Conservation (phyloP, 345 rosid genomes). For the Salix exigua region DNA sequence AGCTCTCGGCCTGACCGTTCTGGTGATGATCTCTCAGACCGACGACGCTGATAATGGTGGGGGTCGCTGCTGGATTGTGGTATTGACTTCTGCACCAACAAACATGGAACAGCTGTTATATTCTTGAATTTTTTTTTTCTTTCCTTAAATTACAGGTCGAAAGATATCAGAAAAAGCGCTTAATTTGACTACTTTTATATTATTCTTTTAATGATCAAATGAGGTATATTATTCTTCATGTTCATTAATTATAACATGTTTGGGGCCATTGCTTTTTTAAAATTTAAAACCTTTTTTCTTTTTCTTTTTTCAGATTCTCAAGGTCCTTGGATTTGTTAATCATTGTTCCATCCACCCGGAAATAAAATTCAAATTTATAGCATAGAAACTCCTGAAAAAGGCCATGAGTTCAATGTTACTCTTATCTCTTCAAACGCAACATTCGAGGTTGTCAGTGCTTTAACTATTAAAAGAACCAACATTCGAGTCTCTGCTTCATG, state of each 20-base stretch:
- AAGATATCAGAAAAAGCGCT: not conserved
- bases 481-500: too few species aligned
- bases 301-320: not conserved
- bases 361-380: not conserved
- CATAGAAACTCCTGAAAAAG: not conserved
- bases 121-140: not conserved
- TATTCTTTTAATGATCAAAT: too few species aligned
- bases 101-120: not conserved
- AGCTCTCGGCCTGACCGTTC: constrained; percentile 38
- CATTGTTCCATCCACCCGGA: not conserved
- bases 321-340: not conserved
- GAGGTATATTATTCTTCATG: not conserved
- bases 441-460: not conserved
- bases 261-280: not conserved
- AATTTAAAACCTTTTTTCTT: not conserved
- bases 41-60: constrained; percentile 37
- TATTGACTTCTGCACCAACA: constrained; percentile 32
- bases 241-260: not conserved
- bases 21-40: constrained; percentile 49
- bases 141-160: not conserved
- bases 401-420: not conserved
- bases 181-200: not conserved
- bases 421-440: not conserved
- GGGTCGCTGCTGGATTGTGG: constrained; percentile 36
- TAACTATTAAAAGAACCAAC: not conserved